These are phyloP conservation scores for Zopfochytrium polystomum DNA, from an alignment of 371 early-diverging fungal genomes.

Conservation along the genomic window DNA sequence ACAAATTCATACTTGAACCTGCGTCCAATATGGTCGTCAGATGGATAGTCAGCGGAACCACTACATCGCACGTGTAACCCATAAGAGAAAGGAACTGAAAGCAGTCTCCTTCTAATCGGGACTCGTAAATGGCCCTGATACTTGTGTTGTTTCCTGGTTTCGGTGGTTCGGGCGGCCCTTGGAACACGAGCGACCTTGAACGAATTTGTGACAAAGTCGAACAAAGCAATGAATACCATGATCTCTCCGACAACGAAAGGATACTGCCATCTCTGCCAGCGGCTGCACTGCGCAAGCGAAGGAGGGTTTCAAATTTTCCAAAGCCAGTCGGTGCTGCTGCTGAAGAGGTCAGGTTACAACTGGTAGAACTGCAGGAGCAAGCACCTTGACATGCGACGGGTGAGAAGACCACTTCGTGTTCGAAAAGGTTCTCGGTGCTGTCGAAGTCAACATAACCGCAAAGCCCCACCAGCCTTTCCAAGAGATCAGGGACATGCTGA, in stretches of 20 bases:
- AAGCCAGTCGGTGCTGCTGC: no score
- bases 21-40: background rate
- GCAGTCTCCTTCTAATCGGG: constrained; percentile 21
- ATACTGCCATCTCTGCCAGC: no score
- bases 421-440: constrained; percentile 20
- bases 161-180: constrained; percentile 33
- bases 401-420: constrained; percentile 30
- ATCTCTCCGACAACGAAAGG: no score
- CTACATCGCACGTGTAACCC: constrained; percentile 24
- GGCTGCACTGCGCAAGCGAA: no score
- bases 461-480: constrained; percentile 34
- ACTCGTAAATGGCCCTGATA: constrained; percentile 31
- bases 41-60: background rate
- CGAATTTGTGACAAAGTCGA: no score
- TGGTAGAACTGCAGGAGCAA: no score
- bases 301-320: no score
- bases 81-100: constrained; percentile 29
- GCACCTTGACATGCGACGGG: constrained; percentile 8
- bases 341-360: no score
- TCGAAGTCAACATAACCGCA: constrained; percentile 25
- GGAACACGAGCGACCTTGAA: constrained; percentile 28
- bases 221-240: no score
- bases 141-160: constrained; percentile 20
- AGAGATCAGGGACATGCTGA: constrained; percentile 26
- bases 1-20: constrained; percentile 30